Percentiles rank a stretch among this genome's conserved stretches.
phyloP scores from a whole-genome alignment of 148 eudicot species.

The Arctostaphylos glauca region DNA sequence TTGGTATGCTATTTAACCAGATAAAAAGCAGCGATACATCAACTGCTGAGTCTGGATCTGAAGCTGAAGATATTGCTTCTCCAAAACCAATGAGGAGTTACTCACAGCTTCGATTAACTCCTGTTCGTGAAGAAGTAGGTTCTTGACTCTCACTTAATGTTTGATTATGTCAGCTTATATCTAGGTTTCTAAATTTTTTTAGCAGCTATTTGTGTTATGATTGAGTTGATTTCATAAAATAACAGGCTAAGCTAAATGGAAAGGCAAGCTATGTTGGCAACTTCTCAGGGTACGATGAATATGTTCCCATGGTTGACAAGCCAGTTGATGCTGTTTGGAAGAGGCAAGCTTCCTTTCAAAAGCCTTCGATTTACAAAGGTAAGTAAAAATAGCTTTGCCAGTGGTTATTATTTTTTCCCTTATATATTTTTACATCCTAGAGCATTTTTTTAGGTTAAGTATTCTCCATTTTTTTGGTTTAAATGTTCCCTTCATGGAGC shows the following conservation, averaged over 20 bases:
- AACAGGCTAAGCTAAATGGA: conserved; percentile 76
- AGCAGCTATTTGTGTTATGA: not conserved
- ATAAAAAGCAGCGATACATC: conserved; percentile 90
- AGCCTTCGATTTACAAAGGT: conserved; percentile 57
- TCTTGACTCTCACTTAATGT: conserved; percentile 11
- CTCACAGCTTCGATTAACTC: conserved; percentile 52
- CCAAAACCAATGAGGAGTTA: conserved; percentile 75
- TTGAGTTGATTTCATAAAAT: conserved; percentile 6
- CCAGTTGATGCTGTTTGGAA: conserved; percentile 91
- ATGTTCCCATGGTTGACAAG: conserved; percentile 97
- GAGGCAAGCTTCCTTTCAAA: conserved; percentile 60
- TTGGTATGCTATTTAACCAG: conserved; percentile 37
- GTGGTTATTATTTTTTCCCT: not conserved
- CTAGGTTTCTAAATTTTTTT: not conserved
- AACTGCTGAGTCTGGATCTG: conserved; percentile 48
- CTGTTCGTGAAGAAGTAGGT: conserved; percentile 66
- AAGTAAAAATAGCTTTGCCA: conserved; percentile 10
- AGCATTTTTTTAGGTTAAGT: not conserved
- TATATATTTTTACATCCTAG: not conserved
- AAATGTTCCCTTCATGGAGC: not conserved
- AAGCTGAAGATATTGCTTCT: conserved; percentile 44
- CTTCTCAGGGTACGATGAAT: conserved; percentile 85
- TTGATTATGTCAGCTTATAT: not conserved
- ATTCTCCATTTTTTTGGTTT: too few relatives aligned
- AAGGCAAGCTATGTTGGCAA: conserved; percentile 50